Evolutionary conservation across 768 basidiomycete genomes (phyloP).

Genomic region (Piloderma croceum): DNA sequence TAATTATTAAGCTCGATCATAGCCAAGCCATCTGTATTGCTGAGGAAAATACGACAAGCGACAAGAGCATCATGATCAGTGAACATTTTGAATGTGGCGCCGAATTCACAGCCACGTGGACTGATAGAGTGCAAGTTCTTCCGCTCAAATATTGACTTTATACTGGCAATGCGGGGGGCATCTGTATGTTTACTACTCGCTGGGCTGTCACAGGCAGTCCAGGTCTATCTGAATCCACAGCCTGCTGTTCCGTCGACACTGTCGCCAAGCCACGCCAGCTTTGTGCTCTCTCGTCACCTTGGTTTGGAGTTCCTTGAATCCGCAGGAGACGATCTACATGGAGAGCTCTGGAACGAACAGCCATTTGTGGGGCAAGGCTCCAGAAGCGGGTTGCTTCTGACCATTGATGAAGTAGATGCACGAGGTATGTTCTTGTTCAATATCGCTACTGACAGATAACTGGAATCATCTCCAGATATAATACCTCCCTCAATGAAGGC

Average conservation of each 20-base stretch:
- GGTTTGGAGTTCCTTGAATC: slow-evolving; percentile 64
- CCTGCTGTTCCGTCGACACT: slow-evolving; percentile 30
- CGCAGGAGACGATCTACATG: slow-evolving; percentile 13
- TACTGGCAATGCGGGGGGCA: slow-evolving; percentile 15
- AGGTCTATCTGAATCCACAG: slow-evolving; percentile 55
- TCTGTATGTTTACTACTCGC: slow-evolving; percentile 23
- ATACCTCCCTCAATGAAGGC: slow-evolving; percentile 47
- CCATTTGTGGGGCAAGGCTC: slow-evolving; percentile 54
- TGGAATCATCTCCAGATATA: slow-evolving; percentile 36
- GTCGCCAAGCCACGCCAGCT: slow-evolving; percentile 50
- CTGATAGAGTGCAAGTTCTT: too few species aligned
- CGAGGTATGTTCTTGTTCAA: slow-evolving; percentile 36
- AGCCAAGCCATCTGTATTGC: too few species aligned
- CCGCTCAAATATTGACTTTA: too few species aligned
- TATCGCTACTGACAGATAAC: slow-evolving; percentile 1
- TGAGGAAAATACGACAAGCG: too few species aligned
- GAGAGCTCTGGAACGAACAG: slow-evolving; percentile 28
- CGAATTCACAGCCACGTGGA: too few species aligned
- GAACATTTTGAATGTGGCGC: too few species aligned
- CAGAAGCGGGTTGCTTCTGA: slow-evolving; percentile 47
- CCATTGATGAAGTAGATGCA: slow-evolving; percentile 50
- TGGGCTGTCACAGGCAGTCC: slow-evolving; percentile 43
- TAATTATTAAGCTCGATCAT: too few species aligned
- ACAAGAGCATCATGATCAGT: too few species aligned
- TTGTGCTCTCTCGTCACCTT: slow-evolving; percentile 61